Evolutionary conservation across 306 rosid genomes (phyloP).

Genomic region (Dalbergia cultrata): DNA sequence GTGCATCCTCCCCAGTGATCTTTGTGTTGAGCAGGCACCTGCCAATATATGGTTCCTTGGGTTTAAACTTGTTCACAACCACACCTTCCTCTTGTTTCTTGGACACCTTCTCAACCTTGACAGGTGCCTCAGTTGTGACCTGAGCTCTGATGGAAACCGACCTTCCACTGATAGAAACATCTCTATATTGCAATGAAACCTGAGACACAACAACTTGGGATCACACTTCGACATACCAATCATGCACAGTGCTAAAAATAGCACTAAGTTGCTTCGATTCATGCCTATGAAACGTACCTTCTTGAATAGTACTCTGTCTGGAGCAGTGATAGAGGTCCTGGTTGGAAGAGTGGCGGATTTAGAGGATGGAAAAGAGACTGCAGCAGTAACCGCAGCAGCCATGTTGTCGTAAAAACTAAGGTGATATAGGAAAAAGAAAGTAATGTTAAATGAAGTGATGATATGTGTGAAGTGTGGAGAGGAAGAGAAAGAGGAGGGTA

Average conservation of each 20-base stretch:
- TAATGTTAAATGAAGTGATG: constrained; percentile 39
- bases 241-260: not conserved
- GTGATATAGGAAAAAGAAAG: not conserved
- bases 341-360: constrained; percentile 70
- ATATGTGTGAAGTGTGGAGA: constrained; percentile 39
- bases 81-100: constrained; percentile 95
- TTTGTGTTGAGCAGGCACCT: constrained; percentile 90
- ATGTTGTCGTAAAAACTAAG: constrained; percentile 50
- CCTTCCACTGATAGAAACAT: constrained; percentile 63
- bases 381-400: constrained; percentile 92
- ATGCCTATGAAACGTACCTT: constrained; percentile 57
- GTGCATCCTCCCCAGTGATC: constrained; percentile 99
- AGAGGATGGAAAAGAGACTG: constrained; percentile 85
- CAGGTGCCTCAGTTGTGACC: constrained; percentile 87
- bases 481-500: not conserved
- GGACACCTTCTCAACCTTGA: constrained; percentile 77
- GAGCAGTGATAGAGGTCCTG: constrained; percentile 60
- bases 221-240: constrained; percentile 1
- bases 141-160: constrained; percentile 77
- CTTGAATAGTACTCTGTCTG: constrained; percentile 69
- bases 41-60: constrained; percentile 81
- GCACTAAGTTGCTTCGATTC: not conserved
- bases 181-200: constrained; percentile 65
- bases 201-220: constrained; percentile 41
- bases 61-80: constrained; percentile 83